Base-by-base conservation (phyloP, 164 flowering plant genomes). In the Vitis labrusca region DNA sequence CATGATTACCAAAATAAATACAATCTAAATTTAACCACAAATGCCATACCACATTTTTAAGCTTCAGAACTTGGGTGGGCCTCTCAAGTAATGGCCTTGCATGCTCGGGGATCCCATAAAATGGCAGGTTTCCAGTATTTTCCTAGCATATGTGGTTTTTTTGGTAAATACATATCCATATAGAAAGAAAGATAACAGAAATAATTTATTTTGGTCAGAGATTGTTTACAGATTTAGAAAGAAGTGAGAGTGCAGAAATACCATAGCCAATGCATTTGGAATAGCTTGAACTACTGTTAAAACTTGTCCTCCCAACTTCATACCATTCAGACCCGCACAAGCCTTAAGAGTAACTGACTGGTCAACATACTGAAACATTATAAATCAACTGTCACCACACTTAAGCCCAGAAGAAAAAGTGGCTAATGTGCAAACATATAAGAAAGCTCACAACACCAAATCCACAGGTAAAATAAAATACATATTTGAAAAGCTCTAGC, bases 311-410 rank as follows among this genome's bases (percentile, higher is more conserved):
- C 93, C 97, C 65, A 96, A 74, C 82, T 82, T 96, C 93, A 96
- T 87, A 64, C 99, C 99, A 83, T 88, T 91, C 76, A 96, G 77
- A 56, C 94, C 98, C 71, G 97, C 95, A 81, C 97, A 92, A 52
- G 98, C 99, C 80, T 88, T 96, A 23, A 70, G 78, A 67, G 97
- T 88, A 63, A 89, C 77, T 64, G 92, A 86, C 16, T 82, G 90
- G 77, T 96, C 99, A 51, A 78, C 77, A 82, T 91, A 96, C 99
- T 96, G 96, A 58, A 70, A 72, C 59, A 75, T 5, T 55, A 14
- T 5, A 47, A 49, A 48, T 59, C 23, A 53, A 7, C 16, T 54
- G 49, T 23, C 50, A 54, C 30, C 30, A 17, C 2, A 49, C 59
- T 68, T 54, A 62, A 51, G 19, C 16, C 68, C 51, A 16, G 57